phyloP scores from a whole-genome alignment of 2,329 filamentous ascomycete genomes.

The Fusarium heterosporum region DNA sequence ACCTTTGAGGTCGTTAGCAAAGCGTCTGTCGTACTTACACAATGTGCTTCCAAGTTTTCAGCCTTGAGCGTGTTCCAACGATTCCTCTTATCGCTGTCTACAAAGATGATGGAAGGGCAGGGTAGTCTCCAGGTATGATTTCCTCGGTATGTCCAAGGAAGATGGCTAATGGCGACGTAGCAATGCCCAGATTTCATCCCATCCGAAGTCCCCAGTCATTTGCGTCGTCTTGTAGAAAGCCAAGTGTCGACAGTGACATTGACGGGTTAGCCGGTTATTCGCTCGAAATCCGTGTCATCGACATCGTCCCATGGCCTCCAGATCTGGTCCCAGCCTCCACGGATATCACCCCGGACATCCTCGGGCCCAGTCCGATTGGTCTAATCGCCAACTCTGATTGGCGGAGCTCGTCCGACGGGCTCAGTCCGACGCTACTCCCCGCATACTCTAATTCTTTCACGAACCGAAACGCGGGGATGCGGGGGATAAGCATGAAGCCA shows the following conservation, averaged over 20 bases:
- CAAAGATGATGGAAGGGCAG: slow-evolving; percentile 16
- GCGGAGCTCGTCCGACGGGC: slow-evolving; percentile 11
- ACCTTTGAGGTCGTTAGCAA: slow-evolving; percentile 29
- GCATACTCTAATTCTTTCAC: not conserved
- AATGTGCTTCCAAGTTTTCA: slow-evolving; percentile 20
- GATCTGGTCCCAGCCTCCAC: not conserved
- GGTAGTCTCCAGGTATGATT: not conserved
- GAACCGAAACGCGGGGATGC: slow-evolving; percentile 25
- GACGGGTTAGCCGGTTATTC: not conserved
- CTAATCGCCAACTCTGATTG: not conserved
- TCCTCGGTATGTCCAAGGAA: not conserved
- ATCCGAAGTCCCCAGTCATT: slow-evolving; percentile 8
- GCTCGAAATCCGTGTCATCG: not conserved
- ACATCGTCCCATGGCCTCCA: not conserved
- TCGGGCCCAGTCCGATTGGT: slow-evolving; percentile 8
- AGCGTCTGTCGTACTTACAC: slow-evolving; percentile 14
- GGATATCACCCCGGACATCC: not conserved
- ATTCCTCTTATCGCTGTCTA: slow-evolving; percentile 9
- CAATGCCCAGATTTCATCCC: slow-evolving; percentile 6
- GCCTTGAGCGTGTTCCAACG: slow-evolving; percentile 18
- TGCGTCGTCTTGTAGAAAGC: slow-evolving; percentile 10
- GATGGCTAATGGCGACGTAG: not conserved
- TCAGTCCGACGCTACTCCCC: slow-evolving; percentile 8
- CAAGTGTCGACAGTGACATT: not conserved
- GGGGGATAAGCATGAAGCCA: not conserved